These are phyloP conservation scores for Euphorbia lathyris DNA, from an alignment of 345 rosid genomes.

Conservation along the genomic window DNA sequence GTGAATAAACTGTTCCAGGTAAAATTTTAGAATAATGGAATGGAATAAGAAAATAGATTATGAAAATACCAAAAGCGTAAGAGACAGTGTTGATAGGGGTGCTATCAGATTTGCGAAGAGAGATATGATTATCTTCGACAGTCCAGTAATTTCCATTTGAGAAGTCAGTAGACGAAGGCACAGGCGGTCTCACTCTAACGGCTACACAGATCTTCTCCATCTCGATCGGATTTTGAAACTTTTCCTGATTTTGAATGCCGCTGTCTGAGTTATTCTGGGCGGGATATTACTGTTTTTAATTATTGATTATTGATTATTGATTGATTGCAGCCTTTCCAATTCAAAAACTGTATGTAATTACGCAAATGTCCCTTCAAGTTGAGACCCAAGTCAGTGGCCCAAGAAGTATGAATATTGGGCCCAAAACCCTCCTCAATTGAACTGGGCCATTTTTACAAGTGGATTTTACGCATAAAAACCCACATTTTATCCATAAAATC, in stretches of 20 bases:
- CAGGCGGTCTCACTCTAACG: constrained; percentile 67
- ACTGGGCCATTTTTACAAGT: too few relatives aligned
- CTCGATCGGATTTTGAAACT: background rate
- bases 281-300: constrained; percentile 19
- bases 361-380: constrained; percentile 19
- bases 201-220: constrained; percentile 98
- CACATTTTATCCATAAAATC: too few relatives aligned
- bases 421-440: background rate
- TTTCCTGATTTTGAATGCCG: constrained; percentile 4
- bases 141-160: constrained; percentile 46
- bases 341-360: constrained; percentile 3
- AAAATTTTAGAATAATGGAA: too few relatives aligned
- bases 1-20: background rate
- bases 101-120: constrained; percentile 66
- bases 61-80: constrained; percentile 82
- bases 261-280: constrained; percentile 12
- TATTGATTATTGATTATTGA: too few relatives aligned
- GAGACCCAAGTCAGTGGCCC: background rate
- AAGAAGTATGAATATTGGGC: background rate
- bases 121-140: constrained; percentile 67
- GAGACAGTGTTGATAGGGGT: constrained; percentile 65
- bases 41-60: too few relatives aligned
- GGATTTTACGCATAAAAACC: too few relatives aligned
- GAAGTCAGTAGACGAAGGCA: constrained; percentile 29
- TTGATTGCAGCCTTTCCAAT: constrained; percentile 10